Conservation (phyloP, 495 filamentous ascomycete species). For the Sabuloglossum arenarium region DNA sequence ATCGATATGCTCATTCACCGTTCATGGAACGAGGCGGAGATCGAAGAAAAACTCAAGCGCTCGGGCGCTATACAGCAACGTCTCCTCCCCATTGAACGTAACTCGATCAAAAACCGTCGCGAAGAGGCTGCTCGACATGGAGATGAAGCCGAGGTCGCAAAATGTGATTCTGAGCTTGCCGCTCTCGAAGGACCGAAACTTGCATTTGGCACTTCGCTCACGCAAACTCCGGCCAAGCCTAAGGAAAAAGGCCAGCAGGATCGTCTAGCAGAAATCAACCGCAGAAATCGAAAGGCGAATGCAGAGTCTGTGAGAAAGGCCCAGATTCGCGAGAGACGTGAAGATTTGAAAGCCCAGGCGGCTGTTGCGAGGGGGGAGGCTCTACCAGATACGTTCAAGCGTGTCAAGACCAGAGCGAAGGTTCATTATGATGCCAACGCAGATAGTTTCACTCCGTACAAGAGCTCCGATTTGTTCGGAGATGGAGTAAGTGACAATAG, state of each 20-base stretch:
- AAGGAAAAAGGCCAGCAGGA: conserved; percentile 7
- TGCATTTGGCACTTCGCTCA: conserved; percentile 40
- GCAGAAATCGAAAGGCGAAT: conserved; percentile 15
- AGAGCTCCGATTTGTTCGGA: neutral
- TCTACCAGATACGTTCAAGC: neutral
- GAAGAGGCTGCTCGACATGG: conserved; percentile 41
- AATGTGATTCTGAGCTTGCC: conserved; percentile 45
- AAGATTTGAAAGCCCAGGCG: neutral
- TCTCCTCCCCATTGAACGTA: conserved; percentile 39
- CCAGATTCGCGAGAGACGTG: conserved; percentile 15
- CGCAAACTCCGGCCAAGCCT: neutral
- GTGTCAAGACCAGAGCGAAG: conserved; percentile 13
- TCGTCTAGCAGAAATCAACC: conserved; percentile 16
- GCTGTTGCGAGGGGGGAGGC: conserved; percentile 5
- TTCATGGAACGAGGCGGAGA: conserved; percentile 56
- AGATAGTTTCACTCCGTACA: neutral
- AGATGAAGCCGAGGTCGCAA: conserved; percentile 35
- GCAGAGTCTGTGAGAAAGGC: conserved; percentile 18
- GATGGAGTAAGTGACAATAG: neutral
- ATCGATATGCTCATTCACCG: conserved; percentile 64
- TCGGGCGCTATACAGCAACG: conserved; percentile 40
- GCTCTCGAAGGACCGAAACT: conserved; percentile 45
- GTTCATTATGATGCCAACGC: conserved; percentile 1
- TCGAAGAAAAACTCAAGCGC: conserved; percentile 53
- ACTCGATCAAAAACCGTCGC: conserved; percentile 35